Evolutionary conservation across 1,284 basidiomycete species (phyloP), one percentile per base, ranked within the genome.

Genomic region (Spongispora temasekensis): DNA sequence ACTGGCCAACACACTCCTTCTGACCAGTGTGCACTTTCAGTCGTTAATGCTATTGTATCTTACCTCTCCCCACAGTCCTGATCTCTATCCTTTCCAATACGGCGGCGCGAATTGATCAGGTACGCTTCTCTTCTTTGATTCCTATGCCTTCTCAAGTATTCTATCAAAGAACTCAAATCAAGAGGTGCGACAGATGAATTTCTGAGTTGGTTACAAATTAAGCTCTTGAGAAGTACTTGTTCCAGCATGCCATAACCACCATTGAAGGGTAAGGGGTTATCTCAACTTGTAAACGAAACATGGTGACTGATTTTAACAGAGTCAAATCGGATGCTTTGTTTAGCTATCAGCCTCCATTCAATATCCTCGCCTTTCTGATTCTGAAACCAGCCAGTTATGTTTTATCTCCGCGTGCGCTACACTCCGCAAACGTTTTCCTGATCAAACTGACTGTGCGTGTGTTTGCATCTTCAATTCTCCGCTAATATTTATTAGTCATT

Each of bases 291-390:
- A 30, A 51, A 19, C 35, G 10, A 28, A 48, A 44, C 30, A 35
- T 32, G 50, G 53, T 64, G 15, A 65, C 25, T 30, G 40, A 58
- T 21, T 35, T 31, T 35, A 37, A 53, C 64, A 92, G 91, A 10
- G 90, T 94, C 70, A 94, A 94, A 73, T 88, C 88, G 7, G 93
- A 95, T 72, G 91, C 91, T 0, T 78, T 97, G n/a, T 94, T 96
- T 77, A 93, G 90, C 55, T 96, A 95, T 71, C 88, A 94, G 65
- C 93, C 91, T 2, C 93, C 93, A 0, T 93, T 93, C 80, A 93
- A 93, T 67, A 78, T 93, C 31, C 75, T 91, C 34, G 94, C 94
- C 0, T 88, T 94, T 68, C 61, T 85, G 21, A 79, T 95, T 60
- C 81, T 96, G 52, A 88, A 91, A 68, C 93, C 93, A 6, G 79